Base-by-base conservation (phyloP, 202 grass and related monocot genomes). In the Setaria viridis region DNA sequence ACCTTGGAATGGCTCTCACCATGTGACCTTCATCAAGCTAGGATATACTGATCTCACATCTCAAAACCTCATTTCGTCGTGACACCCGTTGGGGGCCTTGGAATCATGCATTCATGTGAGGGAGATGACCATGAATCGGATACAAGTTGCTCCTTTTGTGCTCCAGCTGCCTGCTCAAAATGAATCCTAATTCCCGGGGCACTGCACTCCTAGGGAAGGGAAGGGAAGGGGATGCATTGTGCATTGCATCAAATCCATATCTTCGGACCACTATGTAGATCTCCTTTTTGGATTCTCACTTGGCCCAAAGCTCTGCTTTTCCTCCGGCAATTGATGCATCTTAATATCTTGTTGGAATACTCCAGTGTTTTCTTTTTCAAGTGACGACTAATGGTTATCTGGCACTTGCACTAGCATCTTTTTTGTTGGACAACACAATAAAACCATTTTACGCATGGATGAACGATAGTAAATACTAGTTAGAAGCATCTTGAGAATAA, bases 181-280 rank as follows among this genome's bases (percentile, higher is more conserved):
- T 41, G 5, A 41, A 73, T 19, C 48, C 80, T 84, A 84, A 45
- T 76, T 82, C 21, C 70, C 13, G 47, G 67, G 58, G 74, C 37
- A 46, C 32, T 25, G 47, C 3, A 6, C 16, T 77, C 56, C 66
- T 65, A 80, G 79, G 64, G 74, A 62, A 79, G n/a, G 48, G 74
- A 62, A 79, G n/a, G 48, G 74, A 71, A 59, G 60, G 41, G 62
- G 15, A 51, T 86, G 83, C 64, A 64, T 72, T 49, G 30, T 82
- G 58, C 82, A 74, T 39, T 91, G 82, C 68, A 80, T 87, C 87
- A 79, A 85, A 86, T 86, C 90, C 90, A 81, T 87, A 92, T 92
- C 84, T 89, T 77, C 45, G 70, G 71, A 84, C 87, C 87, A 92
- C 87, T 72, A 80, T 81, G 84, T 68, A 86, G 85, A 89, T 92